Percentiles rank a stretch among this genome's conserved stretches.
phyloP scores from a whole-genome alignment of 306 rosid species.

The Bauhinia variegata region DNA sequence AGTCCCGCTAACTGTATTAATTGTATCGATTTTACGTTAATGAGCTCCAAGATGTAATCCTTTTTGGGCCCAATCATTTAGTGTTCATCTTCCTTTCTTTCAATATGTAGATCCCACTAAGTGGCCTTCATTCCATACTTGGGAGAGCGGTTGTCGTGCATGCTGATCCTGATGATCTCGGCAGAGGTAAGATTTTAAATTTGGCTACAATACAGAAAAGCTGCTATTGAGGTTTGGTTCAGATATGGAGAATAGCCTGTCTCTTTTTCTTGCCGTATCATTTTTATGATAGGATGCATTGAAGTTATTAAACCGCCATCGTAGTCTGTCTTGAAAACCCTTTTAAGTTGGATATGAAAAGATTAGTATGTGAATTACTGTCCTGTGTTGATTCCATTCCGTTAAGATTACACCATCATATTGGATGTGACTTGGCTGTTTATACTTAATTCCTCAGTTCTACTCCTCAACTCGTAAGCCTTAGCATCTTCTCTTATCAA shows the following conservation, averaged over 20 bases:
- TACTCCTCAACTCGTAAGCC: not conserved
- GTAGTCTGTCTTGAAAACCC: not conserved
- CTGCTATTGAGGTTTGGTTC: conserved; percentile 6
- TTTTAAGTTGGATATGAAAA: conserved; percentile 1
- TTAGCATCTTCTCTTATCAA: not conserved
- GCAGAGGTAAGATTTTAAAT: conserved; percentile 52
- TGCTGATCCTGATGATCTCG: conserved; percentile 82
- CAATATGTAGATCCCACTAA: conserved; percentile 55
- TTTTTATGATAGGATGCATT: not conserved
- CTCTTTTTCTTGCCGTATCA: conserved; percentile 11
- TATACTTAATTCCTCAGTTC: not conserved
- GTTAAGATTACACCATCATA: not conserved
- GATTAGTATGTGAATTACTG: conserved; percentile 2
- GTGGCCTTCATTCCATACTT: conserved; percentile 64
- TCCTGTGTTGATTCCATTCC: conserved; percentile 9
- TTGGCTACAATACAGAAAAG: conserved; percentile 12
- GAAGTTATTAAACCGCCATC: not conserved
- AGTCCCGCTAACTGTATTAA: not conserved
- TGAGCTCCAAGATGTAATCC: not conserved
- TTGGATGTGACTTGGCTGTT: conserved; percentile 13
- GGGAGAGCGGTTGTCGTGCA: conserved; percentile 76
- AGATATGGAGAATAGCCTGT: conserved; percentile 4
- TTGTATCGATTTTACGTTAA: conserved; percentile 13
- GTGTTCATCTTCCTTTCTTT: conserved; percentile 4
- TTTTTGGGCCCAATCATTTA: conserved; percentile 5